These are phyloP conservation scores for Syncephalastrum monosporum DNA, from an alignment of 371 early-diverging fungal species.

Conservation along the genomic window DNA sequence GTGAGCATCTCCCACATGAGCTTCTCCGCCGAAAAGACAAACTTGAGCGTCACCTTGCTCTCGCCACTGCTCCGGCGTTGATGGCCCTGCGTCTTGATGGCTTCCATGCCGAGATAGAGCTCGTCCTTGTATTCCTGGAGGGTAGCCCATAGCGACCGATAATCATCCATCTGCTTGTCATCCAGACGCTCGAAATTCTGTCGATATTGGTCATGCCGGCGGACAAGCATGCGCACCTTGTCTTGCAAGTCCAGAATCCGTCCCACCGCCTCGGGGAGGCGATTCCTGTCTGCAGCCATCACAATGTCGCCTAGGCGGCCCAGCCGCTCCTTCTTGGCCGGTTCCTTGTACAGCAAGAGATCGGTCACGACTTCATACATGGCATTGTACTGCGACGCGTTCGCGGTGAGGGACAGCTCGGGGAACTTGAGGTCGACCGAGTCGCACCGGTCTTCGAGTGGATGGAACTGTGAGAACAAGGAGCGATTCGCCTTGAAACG, in stretches of 20 bases:
- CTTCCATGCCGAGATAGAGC: constrained; percentile 71
- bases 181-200: constrained; percentile 25
- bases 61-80: constrained; percentile 33
- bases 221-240: constrained; percentile 47
- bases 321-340: constrained; percentile 67
- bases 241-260: constrained; percentile 69
- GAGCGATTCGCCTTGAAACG: constrained; percentile 43
- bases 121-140: constrained; percentile 53
- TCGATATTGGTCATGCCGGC: constrained; percentile 34
- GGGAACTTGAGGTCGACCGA: constrained; percentile 69
- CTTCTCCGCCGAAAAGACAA: constrained; percentile 38
- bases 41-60: constrained; percentile 36
- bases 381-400: constrained; percentile 72
- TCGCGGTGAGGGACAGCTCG: constrained; percentile 62
- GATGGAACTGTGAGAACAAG: constrained; percentile 29
- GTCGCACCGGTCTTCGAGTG: constrained; percentile 58
- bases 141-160: constrained; percentile 24
- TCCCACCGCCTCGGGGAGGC: constrained; percentile 52
- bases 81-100: constrained; percentile 52
- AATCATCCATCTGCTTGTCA: constrained; percentile 29
- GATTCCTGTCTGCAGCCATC: constrained; percentile 66
- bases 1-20: constrained; percentile 61
- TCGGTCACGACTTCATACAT: constrained; percentile 74
- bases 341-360: constrained; percentile 81
- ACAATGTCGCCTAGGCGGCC: constrained; percentile 74